Base-by-base conservation (phyloP, 176 grass and related monocot species). In the Eragrostis curvula region DNA sequence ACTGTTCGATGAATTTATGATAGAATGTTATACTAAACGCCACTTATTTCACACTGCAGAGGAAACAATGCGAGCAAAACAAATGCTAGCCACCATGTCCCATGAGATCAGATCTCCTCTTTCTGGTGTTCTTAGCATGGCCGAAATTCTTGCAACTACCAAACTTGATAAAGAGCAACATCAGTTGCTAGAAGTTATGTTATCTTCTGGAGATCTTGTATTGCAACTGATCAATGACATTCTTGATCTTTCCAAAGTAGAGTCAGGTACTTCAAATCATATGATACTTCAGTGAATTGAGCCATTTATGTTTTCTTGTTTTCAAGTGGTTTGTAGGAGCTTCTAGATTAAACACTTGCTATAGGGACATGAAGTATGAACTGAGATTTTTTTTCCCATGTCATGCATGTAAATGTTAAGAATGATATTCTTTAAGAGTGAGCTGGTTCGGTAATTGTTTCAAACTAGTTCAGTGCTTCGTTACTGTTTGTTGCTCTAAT, bases 61-160 rank as follows among this genome's bases (percentile, higher is more conserved):
- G 86, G 88, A 97, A 92, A 97, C 95, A 51, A 92, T 97, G 95
- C 83, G 95, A 64, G 95, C 95, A 76, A 97, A 97, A 81, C 92
- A 97, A 85, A 97, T 97, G 95, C 73, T 97, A 71, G 95, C 95
- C 41, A 97, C 92, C 23, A 92, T 97, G 95, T 97, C 95, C 23
- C 95, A 97, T 83, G 95, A 97, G 85, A 97, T 97, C 63, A 97
- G 95, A 71, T 97, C 95, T 74, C 95, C 95, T 62, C 90, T 97
- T 77, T 87, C 95, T 42, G 95, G 95, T 66, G 92, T 97, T 76
- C 85, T 97, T 71, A 91, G 95, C 90, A 97, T 97, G 84, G 83
- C 95, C 6, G 92, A 97, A 88, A 94, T 97, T 85, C 87, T 97
- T 85, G 78, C 86, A 78, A 80, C 84, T 55, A 94, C 92, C 46